Evolutionary conservation across 1,284 basidiomycete genomes (phyloP), one percentile per base, ranked within the genome.

Genomic region (Coriolopsis trogii): DNA sequence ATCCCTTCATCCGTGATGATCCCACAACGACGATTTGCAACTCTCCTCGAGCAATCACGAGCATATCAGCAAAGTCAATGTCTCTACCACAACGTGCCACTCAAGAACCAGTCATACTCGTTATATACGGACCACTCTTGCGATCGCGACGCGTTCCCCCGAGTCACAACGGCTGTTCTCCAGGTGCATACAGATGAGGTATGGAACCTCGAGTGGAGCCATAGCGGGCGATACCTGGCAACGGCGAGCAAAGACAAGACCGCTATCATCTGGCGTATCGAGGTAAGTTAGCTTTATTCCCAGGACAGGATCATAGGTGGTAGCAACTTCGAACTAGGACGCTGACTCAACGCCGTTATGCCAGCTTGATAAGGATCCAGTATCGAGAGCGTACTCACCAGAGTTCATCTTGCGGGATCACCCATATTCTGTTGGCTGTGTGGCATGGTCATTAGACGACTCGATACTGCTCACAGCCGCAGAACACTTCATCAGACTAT

Each of bases 201-300:
- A 12, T 99, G 96, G 95, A 86, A 91, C 63, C 73, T 98, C 55
- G 89, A 89, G 66, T 99, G 95, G 92, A 97, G 94, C 68, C 91
- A 94, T 63, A 86, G 89, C 66, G 96, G 97, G 4, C 73, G 73
- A 41, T 86, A 82, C 63, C 78, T 99, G 30, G 97, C 95, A 13
- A 95, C 88, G 56, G 91, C 89, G 29, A 91, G 95, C 53, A 91
- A 84, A 66, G 95, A 98, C 70, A 85, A 83, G 72, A 80, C 80
- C 3, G 93, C 91, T 7, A 91, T 97, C 56, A 89, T 98, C 46
- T 99, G 95, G 95, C 80, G 80, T 46, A 78, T 93, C 50, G 84
- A 84, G 67, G 92, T 92, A 67, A 67, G 87, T 76, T 34, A 39
- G 23, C 16, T 4, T 23, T n/a, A 8, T 28, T n/a, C n/a, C n/a